Evolutionary conservation across 345 rosid species (phyloP).

Genomic region (Jatropha curcas): DNA sequence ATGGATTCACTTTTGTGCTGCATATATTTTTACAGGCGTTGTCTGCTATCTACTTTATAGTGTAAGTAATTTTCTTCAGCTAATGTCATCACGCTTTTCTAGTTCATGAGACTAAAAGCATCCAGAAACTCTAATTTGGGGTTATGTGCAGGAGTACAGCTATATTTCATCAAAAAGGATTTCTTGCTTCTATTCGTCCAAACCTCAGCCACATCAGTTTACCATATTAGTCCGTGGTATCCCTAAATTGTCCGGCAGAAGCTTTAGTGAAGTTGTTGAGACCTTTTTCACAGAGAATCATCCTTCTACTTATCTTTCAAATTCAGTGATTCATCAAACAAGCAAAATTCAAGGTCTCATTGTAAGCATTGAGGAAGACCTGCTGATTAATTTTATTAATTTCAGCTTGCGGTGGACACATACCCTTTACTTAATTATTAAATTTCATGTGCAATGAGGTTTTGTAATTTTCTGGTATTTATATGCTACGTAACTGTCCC

Average conservation of each 20-base stretch:
- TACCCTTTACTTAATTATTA: background rate
- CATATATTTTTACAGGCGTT: slow-evolving; percentile 74
- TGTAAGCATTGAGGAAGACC: slow-evolving; percentile 43
- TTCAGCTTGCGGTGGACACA: background rate
- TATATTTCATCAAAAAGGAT: slow-evolving; percentile 65
- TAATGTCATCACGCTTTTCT: slow-evolving; percentile 9
- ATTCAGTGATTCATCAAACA: slow-evolving; percentile 57
- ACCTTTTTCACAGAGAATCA: slow-evolving; percentile 77
- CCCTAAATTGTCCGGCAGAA: slow-evolving; percentile 53
- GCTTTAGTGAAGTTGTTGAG: slow-evolving; percentile 64
- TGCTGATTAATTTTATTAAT: slow-evolving; percentile 1
- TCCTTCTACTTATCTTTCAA: slow-evolving; percentile 79
- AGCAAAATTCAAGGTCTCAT: slow-evolving; percentile 62
- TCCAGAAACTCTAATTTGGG: slow-evolving; percentile 14
- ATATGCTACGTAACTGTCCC: background rate
- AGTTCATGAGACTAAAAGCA: slow-evolving; percentile 15
- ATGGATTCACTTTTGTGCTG: slow-evolving; percentile 92
- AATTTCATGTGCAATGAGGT: background rate
- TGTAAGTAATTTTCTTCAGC: slow-evolving; percentile 50
- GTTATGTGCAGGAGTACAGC: slow-evolving; percentile 57
- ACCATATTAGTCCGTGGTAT: slow-evolving; percentile 74
- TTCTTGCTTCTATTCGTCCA: slow-evolving; percentile 62
- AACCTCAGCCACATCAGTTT: slow-evolving; percentile 75
- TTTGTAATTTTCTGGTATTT: background rate
- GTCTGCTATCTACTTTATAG: slow-evolving; percentile 84